A percentile compares a stretch with the other conserved stretches of the same genome.
Conservation (phyloP, 345 rosid species). For the Syzygium aqueum region DNA sequence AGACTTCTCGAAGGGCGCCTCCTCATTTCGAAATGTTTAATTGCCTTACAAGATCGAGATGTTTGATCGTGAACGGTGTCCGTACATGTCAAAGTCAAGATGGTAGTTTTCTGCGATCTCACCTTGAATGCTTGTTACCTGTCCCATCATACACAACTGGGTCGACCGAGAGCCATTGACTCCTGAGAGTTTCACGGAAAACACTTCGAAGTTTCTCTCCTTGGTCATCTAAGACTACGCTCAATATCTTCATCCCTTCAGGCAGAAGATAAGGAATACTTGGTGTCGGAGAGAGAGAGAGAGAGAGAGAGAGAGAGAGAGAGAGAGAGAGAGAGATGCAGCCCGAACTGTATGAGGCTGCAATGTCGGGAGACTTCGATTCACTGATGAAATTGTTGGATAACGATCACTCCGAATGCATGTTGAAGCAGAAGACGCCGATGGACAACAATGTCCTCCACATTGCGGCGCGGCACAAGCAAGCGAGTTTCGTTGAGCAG, state of each 20-base stretch:
- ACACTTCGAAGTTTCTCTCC: neutral
- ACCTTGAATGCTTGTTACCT: neutral
- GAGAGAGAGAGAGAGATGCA: neutral
- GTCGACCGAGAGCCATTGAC: neutral
- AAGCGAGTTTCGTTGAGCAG: neutral
- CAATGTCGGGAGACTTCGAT: constrained; percentile 1
- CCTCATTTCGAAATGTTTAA: too few species aligned
- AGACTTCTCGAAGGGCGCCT: too few species aligned
- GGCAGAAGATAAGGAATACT: neutral
- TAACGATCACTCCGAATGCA: neutral
- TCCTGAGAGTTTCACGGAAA: neutral
- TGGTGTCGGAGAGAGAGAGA: neutral
- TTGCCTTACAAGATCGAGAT: too few species aligned
- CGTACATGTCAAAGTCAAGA: neutral
- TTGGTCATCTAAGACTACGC: neutral
- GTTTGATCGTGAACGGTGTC: neutral
- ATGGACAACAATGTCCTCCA: constrained; percentile 15
- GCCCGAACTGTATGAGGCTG: constrained; percentile 10
- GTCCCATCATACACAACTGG: neutral
- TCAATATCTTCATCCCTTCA: neutral
- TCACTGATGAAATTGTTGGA: neutral
- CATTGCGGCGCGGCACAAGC: constrained; percentile 12
- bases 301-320: neutral
- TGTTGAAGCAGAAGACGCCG: constrained; percentile 4
- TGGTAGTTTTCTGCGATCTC: neutral